A percentile compares a stretch with the other conserved stretches of the same genome.
These are phyloP conservation scores for Clathrospora elynae DNA, from an alignment of 2,329 filamentous ascomycete genomes.

Conservation along the genomic window DNA sequence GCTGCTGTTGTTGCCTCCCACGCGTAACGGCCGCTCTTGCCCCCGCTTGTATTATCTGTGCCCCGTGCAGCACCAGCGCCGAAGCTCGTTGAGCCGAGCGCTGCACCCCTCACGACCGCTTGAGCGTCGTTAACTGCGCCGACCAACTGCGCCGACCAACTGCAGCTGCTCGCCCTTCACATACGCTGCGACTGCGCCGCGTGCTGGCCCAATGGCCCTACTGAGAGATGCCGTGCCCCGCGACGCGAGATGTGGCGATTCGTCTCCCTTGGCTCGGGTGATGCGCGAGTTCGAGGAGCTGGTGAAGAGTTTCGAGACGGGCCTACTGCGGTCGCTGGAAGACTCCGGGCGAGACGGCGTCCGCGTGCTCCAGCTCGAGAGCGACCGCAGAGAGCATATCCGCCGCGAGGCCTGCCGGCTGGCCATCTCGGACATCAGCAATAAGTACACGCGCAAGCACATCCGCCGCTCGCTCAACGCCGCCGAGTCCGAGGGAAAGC, in stretches of 20 bases:
- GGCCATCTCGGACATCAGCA: conserved; percentile 41
- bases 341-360: conserved; percentile 9
- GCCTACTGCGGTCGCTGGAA: conserved; percentile 38
- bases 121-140: conserved; percentile 1
- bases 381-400: conserved; percentile 22
- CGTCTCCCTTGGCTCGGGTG: conserved; percentile 34
- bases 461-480: conserved; percentile 37
- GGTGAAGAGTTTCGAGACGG: conserved; percentile 35
- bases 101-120: conserved; percentile 10
- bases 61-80: conserved; percentile 15
- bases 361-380: conserved; percentile 2
- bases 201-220: conserved; percentile 34
- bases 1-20: conserved; percentile 11
- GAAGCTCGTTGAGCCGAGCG: conserved; percentile 13
- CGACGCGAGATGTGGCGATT: conserved; percentile 23
- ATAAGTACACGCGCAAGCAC: conserved; percentile 40
- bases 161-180: conserved; percentile 3
- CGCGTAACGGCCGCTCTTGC: conserved; percentile 16
- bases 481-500: conserved; percentile 39
- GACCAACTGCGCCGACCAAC: conserved; percentile 5
- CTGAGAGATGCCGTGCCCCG: conserved; percentile 26
- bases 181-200: conserved; percentile 11
- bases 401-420: conserved; percentile 41
- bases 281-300: conserved; percentile 45
- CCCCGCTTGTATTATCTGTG: background rate